These are phyloP conservation scores for Alnus rubra DNA, from an alignment of 306 rosid genomes.

Conservation along the genomic window DNA sequence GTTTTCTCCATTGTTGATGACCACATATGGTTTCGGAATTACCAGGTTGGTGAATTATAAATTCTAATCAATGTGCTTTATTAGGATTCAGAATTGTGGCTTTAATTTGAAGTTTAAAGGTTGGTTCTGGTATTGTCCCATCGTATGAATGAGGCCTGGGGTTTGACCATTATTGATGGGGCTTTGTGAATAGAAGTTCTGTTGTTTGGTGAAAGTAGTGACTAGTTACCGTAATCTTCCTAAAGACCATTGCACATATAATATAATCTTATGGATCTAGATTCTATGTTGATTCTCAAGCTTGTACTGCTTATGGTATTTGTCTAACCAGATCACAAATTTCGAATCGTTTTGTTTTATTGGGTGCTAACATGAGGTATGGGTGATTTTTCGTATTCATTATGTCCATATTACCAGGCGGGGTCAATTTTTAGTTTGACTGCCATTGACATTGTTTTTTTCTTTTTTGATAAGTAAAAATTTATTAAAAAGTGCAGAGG, in stretches of 20 bases:
- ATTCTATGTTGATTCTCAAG: background rate
- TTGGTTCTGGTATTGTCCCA: background rate
- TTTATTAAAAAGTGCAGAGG: no score
- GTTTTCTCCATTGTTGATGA: slow-evolving; percentile 95
- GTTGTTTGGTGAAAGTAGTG: background rate
- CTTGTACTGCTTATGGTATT: background rate
- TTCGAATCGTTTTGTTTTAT: no score
- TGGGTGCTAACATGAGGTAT: no score
- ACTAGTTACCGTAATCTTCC: background rate
- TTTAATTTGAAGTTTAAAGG: background rate
- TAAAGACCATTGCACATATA: background rate
- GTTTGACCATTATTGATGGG: no score
- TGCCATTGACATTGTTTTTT: background rate
- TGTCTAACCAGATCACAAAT: no score
- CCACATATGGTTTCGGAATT: slow-evolving; percentile 96
- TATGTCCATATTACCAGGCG: background rate
- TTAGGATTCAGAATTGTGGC: background rate
- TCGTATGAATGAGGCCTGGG: background rate
- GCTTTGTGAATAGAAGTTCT: background rate
- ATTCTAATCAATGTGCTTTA: slow-evolving; percentile 15
- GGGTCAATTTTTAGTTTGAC: background rate
- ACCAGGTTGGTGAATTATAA: slow-evolving; percentile 67
- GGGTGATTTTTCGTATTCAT: no score
- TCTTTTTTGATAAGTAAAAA: no score
- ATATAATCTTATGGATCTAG: background rate